phyloP scores from a whole-genome alignment of 2,329 filamentous ascomycete genomes.

The Kalmusia sp. region DNA sequence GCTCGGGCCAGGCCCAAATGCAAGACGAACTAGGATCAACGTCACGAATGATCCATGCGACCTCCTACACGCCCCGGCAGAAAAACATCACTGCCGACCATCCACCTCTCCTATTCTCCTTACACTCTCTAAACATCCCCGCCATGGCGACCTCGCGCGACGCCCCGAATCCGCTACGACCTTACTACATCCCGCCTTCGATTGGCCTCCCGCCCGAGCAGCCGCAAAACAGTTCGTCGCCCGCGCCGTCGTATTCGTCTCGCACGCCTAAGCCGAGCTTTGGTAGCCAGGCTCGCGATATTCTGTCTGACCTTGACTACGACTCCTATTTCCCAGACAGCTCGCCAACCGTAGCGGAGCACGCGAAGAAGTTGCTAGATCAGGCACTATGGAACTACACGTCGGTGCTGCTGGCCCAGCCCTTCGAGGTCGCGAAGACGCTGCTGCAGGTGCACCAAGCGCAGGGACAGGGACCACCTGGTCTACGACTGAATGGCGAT shows the following conservation, averaged over 20 bases:
- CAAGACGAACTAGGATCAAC: conserved; percentile 11
- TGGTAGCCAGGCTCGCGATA: conserved; percentile 75
- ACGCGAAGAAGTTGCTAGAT: conserved; percentile 78
- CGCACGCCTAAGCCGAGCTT: conserved; percentile 57
- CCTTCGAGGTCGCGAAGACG: conserved; percentile 96
- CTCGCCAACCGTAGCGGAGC: conserved; percentile 73
- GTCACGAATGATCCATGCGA: conserved; percentile 18
- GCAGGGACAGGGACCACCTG: conserved; percentile 38
- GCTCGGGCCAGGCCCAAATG: neutral
- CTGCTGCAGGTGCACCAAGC: conserved; percentile 78
- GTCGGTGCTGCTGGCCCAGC: conserved; percentile 86
- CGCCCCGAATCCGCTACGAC: conserved; percentile 68
- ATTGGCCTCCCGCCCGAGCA: conserved; percentile 64
- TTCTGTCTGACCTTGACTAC: conserved; percentile 91
- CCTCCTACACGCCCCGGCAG: neutral
- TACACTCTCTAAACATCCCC: conserved; percentile 10
- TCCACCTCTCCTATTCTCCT: conserved; percentile 9
- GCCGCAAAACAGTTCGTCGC: conserved; percentile 38
- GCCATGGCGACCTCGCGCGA: conserved; percentile 54
- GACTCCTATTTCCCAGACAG: conserved; percentile 82
- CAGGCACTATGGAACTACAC: conserved; percentile 92
- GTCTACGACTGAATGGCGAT: conserved; percentile 25
- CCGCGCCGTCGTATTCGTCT: conserved; percentile 41
- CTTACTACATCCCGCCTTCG: conserved; percentile 75
- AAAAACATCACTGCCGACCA: conserved; percentile 15